Percentiles rank a stretch among this genome's conserved stretches.
These are phyloP conservation scores for Chenopodium quinoa DNA, from an alignment of 148 eudicot genomes.

Conservation along the genomic window DNA sequence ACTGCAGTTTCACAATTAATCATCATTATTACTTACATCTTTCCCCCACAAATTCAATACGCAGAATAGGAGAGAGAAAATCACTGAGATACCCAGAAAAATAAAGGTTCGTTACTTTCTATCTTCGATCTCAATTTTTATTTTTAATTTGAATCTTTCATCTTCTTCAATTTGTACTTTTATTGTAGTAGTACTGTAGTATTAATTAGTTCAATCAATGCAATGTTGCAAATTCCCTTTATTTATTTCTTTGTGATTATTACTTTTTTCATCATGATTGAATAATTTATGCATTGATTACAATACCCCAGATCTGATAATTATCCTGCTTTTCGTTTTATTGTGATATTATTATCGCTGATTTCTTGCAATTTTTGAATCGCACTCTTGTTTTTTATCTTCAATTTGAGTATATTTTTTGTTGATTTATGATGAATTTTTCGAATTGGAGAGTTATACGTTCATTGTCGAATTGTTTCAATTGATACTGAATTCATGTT, in stretches of 20 bases:
- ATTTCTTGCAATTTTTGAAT: neutral
- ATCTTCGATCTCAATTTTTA: conserved; percentile 12
- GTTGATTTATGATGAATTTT: neutral
- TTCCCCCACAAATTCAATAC: neutral
- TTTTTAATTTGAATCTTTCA: neutral
- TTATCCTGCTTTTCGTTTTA: no score
- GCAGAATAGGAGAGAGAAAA: neutral
- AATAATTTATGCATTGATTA: neutral
- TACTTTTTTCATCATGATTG: neutral
- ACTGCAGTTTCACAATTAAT: neutral
- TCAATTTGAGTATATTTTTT: neutral
- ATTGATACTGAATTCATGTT: neutral
- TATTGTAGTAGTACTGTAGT: neutral
- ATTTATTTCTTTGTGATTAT: neutral
- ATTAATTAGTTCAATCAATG: neutral
- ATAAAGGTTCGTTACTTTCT: conserved; percentile 9
- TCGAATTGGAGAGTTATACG: neutral
- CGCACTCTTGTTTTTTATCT: neutral
- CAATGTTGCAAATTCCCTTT: neutral
- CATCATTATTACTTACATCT: conserved; percentile 7
- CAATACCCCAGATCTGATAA: conserved; percentile 8
- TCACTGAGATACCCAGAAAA: neutral
- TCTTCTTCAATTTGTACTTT: neutral
- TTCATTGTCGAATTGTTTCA: neutral
- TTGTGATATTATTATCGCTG: neutral